Base-by-base conservation (phyloP, 441 rosid genomes). In the Adansonia madagascariensis region DNA sequence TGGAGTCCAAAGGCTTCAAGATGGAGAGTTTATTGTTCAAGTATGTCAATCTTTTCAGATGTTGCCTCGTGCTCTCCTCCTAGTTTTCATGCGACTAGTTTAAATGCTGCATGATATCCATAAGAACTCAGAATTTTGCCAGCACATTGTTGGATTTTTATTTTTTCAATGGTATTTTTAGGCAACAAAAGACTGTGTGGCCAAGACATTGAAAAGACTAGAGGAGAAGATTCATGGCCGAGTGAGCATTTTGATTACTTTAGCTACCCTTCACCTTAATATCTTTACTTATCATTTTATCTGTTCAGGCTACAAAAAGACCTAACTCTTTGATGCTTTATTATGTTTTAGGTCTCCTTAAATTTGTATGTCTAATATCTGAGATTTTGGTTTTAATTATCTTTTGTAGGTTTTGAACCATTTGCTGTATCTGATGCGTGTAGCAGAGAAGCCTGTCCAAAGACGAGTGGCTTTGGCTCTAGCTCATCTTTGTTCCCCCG, bases 171-270 rank as follows among this genome's bases (percentile, higher is more conserved):
- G n/a, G n/a, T n/a, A n/a, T n/a, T n/a, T n/a, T 75, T 85, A 96
- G 99, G 98, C 99, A 72, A 96, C 99, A 63, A 96, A 94, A 82
- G 99, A 94, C 84, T 92, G 98, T 80, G 97, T 96, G 39, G 92
- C 98, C 80, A 96, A 96, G 89, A 96, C 99, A 17, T 71, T 96
- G 80, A 96, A 94, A 86, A 90, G 99, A 85, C 82, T 95, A 77
- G 99, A 95, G 88, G 99, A 95, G 87, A 95, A 92, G 85, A 92
- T 94, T 80, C 94, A 91, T 78, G 98, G 98, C 59, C 91, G 96
- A 75, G 99, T 96, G 83, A 84, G 92, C 84, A 71, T 77, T 81
- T 76, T 76, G n/a, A n/a, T n/a, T n/a, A n/a, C n/a, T n/a, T n/a
- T n/a, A n/a, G n/a, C n/a, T n/a, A n/a, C n/a, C n/a, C n/a, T n/a